A percentile compares a stretch with the other conserved stretches of the same genome.
Conservation (phyloP, 1,284 basidiomycete genomes). For the Rhizopogon parksii region DNA sequence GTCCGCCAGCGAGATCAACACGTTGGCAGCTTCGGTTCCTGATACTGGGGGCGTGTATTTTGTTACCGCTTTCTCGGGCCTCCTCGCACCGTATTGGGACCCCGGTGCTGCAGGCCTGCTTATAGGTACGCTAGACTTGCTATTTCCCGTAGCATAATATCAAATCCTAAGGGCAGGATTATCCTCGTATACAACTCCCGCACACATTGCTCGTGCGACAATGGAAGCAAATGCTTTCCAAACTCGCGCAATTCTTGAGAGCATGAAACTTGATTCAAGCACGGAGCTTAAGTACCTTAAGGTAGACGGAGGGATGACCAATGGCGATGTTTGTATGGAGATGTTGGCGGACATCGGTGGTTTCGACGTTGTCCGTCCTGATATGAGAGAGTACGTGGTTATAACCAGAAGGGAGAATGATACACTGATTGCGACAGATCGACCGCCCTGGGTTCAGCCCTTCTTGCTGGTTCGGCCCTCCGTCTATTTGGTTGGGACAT, state of each 20-base stretch:
- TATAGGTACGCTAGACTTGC: slow-evolving; percentile 49
- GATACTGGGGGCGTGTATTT: slow-evolving; percentile 95
- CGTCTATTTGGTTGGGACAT: slow-evolving; percentile 94
- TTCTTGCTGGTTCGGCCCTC: slow-evolving; percentile 90
- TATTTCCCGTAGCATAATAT: neutral
- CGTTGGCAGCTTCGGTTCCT: slow-evolving; percentile 70
- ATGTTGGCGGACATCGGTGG: slow-evolving; percentile 91
- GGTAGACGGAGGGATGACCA: slow-evolving; percentile 94
- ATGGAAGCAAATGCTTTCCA: slow-evolving; percentile 89
- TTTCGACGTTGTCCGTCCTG: slow-evolving; percentile 85
- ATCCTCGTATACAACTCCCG: slow-evolving; percentile 88
- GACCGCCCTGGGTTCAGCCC: slow-evolving; percentile 92
- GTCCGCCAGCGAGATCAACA: slow-evolving; percentile 79
- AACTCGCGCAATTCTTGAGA: slow-evolving; percentile 90
- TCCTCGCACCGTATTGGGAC: slow-evolving; percentile 93
- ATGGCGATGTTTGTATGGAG: slow-evolving; percentile 85
- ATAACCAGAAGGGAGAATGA: neutral
- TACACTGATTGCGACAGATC: slow-evolving; percentile 43
- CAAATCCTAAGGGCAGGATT: slow-evolving; percentile 43
- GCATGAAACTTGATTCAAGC: slow-evolving; percentile 83
- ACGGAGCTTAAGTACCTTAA: slow-evolving; percentile 74
- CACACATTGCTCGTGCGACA: slow-evolving; percentile 91
- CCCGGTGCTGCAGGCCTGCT: slow-evolving; percentile 77
- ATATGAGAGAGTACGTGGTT: slow-evolving; percentile 87
- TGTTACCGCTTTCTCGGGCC: slow-evolving; percentile 91